Percentiles rank a stretch among this genome's conserved stretches.
Evolutionary conservation across 345 rosid species (phyloP).

Genomic region (Populus alba): DNA sequence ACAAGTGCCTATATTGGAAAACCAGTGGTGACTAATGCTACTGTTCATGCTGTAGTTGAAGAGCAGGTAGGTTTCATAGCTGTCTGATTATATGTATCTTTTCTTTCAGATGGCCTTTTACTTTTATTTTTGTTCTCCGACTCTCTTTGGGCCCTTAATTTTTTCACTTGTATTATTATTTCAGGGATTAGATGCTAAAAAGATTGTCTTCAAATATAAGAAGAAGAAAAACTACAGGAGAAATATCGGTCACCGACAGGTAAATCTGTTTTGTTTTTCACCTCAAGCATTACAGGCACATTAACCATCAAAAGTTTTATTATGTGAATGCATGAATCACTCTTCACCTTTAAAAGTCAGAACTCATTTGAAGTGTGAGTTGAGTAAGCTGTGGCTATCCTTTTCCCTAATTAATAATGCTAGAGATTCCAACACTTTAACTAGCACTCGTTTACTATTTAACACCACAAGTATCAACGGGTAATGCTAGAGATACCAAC

Average conservation of each 20-base stretch:
- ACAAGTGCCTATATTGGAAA: conserved; percentile 76
- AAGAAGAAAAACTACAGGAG: conserved; percentile 91
- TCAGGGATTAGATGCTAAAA: conserved; percentile 85
- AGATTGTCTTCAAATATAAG: conserved; percentile 87
- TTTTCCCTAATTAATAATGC: not conserved
- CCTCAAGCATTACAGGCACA: not conserved
- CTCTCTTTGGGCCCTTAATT: not conserved
- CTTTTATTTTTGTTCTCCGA: not conserved
- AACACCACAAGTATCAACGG: not conserved
- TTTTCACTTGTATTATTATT: not conserved
- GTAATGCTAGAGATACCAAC: not conserved
- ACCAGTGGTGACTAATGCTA: conserved; percentile 90
- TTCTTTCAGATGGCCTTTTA: not conserved
- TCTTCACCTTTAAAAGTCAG: not conserved
- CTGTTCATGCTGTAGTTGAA: conserved; percentile 93
- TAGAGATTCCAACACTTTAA: not conserved
- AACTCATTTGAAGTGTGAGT: not conserved
- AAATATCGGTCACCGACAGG: conserved; percentile 98
- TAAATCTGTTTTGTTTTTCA: conserved; percentile 11
- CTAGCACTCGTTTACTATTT: not conserved
- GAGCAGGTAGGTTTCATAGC: conserved; percentile 57
- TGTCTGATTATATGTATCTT: not conserved
- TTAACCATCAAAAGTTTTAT: not conserved
- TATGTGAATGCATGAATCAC: not conserved
- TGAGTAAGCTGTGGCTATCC: not conserved